Conservation (phyloP, 2,329 filamentous ascomycete genomes). For the Nemania serpens region DNA sequence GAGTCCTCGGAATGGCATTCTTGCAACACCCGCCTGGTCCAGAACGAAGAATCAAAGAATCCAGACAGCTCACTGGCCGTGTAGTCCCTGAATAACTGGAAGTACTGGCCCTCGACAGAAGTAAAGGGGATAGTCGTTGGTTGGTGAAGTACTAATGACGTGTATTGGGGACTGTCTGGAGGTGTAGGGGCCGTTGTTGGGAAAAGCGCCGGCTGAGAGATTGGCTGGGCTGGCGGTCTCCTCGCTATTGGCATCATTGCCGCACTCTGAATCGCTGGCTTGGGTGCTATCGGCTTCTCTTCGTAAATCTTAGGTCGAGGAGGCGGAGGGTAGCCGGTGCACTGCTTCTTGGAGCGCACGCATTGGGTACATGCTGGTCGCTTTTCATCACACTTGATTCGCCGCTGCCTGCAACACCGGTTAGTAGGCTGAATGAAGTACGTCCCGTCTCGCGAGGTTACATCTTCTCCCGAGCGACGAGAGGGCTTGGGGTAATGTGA, state of each 20-base stretch:
- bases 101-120: slow-evolving; percentile 61
- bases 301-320: slow-evolving; percentile 52
- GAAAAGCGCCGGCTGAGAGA: slow-evolving; percentile 7
- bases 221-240: slow-evolving; percentile 16
- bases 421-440: slow-evolving; percentile 11
- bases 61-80: slow-evolving; percentile 68
- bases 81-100: slow-evolving; percentile 64
- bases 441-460: background rate
- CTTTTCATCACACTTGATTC: slow-evolving; percentile 70
- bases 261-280: slow-evolving; percentile 21
- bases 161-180: slow-evolving; percentile 42
- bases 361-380: slow-evolving; percentile 66
- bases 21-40: slow-evolving; percentile 65
- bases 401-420: slow-evolving; percentile 52
- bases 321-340: slow-evolving; percentile 66
- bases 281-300: slow-evolving; percentile 46
- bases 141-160: slow-evolving; percentile 45
- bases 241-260: slow-evolving; percentile 4
- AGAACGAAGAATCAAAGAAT: slow-evolving; percentile 70
- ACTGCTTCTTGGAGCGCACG: slow-evolving; percentile 60
- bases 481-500: slow-evolving; percentile 26
- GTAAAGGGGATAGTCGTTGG: slow-evolving; percentile 56
- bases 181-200: slow-evolving; percentile 36
- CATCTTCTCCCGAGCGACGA: background rate
- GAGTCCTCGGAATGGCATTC: slow-evolving; percentile 66